A percentile compares a stretch with the other conserved stretches of the same genome.
Evolutionary conservation across 1,284 basidiomycete species (phyloP).

Genomic region (Microstroma glucosiphilum): DNA sequence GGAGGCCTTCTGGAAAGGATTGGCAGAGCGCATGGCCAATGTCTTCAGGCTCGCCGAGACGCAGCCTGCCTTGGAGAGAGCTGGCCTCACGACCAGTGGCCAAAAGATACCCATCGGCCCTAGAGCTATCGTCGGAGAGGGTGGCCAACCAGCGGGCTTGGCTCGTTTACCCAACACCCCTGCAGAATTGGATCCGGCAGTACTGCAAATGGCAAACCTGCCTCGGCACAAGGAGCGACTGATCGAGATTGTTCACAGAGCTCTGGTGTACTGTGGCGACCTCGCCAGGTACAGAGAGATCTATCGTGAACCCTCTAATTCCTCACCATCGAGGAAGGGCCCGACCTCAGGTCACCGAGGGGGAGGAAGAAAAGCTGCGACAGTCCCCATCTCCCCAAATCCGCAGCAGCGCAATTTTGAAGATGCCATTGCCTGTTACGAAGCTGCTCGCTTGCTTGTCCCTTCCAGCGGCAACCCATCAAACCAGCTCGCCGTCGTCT

Average conservation of each 20-base stretch:
- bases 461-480: slow-evolving; percentile 63
- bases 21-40: slow-evolving; percentile 33
- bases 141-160: slow-evolving; percentile 10
- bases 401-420: slow-evolving; percentile 23
- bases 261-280: slow-evolving; percentile 84
- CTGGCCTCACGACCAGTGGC: slow-evolving; percentile 1
- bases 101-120: slow-evolving; percentile 29
- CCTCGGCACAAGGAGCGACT: slow-evolving; percentile 33
- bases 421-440: slow-evolving; percentile 37
- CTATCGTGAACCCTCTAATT: slow-evolving; percentile 53
- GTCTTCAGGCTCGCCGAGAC: slow-evolving; percentile 39
- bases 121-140: slow-evolving; percentile 1
- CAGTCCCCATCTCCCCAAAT: neutral
- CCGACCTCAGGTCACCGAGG: slow-evolving; percentile 5
- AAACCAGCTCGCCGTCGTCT: slow-evolving; percentile 89
- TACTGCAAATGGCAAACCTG: slow-evolving; percentile 24
- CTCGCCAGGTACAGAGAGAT: slow-evolving; percentile 87
- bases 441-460: slow-evolving; percentile 38
- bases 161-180: slow-evolving; percentile 11
- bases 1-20: slow-evolving; percentile 36
- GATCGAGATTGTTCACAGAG: slow-evolving; percentile 67
- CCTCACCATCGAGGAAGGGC: neutral
- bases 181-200: slow-evolving; percentile 18
- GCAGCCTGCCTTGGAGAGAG: slow-evolving; percentile 18
- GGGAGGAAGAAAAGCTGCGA: neutral